Evolutionary conservation across 306 rosid genomes (phyloP).

Genomic region (Leucaena leucocephala): DNA sequence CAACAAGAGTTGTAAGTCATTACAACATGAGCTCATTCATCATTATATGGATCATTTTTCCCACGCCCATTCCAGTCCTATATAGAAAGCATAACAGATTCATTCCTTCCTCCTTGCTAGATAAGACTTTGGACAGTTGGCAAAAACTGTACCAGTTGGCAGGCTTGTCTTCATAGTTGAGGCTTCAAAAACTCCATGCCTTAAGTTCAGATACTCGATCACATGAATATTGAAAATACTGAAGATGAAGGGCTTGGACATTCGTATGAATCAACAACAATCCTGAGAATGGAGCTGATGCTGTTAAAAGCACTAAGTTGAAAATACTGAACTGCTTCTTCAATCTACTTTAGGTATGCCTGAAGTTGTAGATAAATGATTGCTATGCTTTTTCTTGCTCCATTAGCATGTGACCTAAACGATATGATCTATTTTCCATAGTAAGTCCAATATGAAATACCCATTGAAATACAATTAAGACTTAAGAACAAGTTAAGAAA

Average conservation of each 20-base stretch:
- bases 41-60: too few relatives aligned
- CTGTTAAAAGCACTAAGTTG: conserved; percentile 51
- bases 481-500: not conserved
- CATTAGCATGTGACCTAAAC: not conserved
- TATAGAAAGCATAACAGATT: too few relatives aligned
- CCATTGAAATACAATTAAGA: not conserved
- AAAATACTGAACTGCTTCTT: conserved; percentile 38
- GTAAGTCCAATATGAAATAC: not conserved
- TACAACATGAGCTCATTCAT: too few relatives aligned
- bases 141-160: too few relatives aligned
- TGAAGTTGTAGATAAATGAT: not conserved
- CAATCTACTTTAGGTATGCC: conserved; percentile 46
- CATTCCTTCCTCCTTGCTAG: too few relatives aligned
- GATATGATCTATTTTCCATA: not conserved
- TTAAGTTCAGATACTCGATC: not conserved
- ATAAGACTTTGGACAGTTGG: too few relatives aligned
- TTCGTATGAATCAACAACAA: conserved; percentile 31
- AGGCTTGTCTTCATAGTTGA: too few relatives aligned
- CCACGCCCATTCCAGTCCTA: too few relatives aligned
- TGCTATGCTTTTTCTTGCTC: not conserved
- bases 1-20: too few relatives aligned
- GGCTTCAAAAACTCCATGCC: too few relatives aligned
- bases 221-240: not conserved
- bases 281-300: conserved; percentile 55
- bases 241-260: conserved; percentile 51